Conservation (phyloP, 495 filamentous ascomycete species). For the Friedmanniomyces simplex region DNA sequence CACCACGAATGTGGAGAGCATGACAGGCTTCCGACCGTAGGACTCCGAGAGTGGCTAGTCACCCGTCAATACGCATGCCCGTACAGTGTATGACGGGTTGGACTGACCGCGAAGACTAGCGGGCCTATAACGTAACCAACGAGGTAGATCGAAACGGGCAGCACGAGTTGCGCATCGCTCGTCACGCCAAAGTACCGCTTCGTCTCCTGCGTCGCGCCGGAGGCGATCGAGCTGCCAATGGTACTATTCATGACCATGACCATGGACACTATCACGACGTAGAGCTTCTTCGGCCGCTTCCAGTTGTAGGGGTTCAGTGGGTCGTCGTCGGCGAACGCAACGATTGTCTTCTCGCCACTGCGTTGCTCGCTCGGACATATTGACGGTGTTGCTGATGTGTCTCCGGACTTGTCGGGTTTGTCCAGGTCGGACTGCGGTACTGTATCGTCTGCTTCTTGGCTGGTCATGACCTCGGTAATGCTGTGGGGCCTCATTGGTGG, state of each 20-base stretch:
- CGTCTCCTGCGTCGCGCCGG: conserved; percentile 50
- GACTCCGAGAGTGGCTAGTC: conserved; percentile 53
- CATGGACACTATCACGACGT: conserved; percentile 47
- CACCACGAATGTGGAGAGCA: conserved; percentile 48
- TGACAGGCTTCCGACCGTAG: conserved; percentile 54
- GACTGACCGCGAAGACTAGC: conserved; percentile 25
- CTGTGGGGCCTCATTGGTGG: background rate
- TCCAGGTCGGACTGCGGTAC: conserved; percentile 20
- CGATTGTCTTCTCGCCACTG: conserved; percentile 7
- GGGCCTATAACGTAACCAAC: conserved; percentile 62
- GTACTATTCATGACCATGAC: conserved; percentile 62
- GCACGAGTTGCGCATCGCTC: conserved; percentile 46
- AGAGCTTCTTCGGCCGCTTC: conserved; percentile 43
- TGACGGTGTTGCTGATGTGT: conserved; percentile 9
- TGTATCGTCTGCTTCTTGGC: conserved; percentile 8
- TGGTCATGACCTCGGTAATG: background rate
- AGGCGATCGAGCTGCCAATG: conserved; percentile 58
- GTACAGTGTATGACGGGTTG: background rate
- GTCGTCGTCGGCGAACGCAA: conserved; percentile 25
- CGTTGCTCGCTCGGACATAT: conserved; percentile 1
- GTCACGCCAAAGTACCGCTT: conserved; percentile 47
- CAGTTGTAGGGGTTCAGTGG: conserved; percentile 28
- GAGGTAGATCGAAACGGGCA: conserved; percentile 67
- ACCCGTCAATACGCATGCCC: background rate
- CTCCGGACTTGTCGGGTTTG: conserved; percentile 19